Evolutionary conservation across 1,284 basidiomycete species (phyloP).

Genomic region (Malassezia obtusa): DNA sequence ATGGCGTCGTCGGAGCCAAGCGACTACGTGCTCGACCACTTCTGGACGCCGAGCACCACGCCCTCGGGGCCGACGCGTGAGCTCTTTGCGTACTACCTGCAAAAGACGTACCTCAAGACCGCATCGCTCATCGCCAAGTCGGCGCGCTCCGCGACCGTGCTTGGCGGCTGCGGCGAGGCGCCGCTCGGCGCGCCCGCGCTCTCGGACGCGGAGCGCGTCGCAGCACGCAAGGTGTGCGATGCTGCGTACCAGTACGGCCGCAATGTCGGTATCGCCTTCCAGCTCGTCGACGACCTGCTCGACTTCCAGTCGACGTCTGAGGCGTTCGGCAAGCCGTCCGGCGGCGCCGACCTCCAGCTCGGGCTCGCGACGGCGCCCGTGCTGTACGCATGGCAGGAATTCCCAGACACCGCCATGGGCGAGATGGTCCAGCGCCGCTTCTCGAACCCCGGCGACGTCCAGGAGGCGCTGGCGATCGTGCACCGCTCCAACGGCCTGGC

Average conservation of each 20-base stretch:
- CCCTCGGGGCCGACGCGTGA: constrained; percentile 49
- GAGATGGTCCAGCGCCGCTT: constrained; percentile 79
- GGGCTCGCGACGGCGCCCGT: constrained; percentile 85
- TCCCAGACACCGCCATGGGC: constrained; percentile 55
- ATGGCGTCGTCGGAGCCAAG: constrained; percentile 8
- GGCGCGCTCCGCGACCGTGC: constrained; percentile 72
- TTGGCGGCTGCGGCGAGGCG: constrained; percentile 67
- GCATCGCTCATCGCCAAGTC: constrained; percentile 92
- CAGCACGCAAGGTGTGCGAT: constrained; percentile 63
- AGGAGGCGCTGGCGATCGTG: constrained; percentile 55
- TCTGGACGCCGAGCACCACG: constrained; percentile 7
- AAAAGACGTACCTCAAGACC: constrained; percentile 92
- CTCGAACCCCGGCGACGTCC: constrained; percentile 69
- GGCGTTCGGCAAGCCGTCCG: constrained; percentile 67
- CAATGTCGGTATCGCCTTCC: constrained; percentile 65
- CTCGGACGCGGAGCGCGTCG: constrained; percentile 7
- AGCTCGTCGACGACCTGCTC: constrained; percentile 80
- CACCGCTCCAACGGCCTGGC: constrained; percentile 28
- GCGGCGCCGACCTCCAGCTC: constrained; percentile 72
- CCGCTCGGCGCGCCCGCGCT: constrained; percentile 50
- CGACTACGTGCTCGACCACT: constrained; percentile 8
- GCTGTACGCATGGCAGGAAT: constrained; percentile 87
- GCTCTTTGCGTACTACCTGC: constrained; percentile 77
- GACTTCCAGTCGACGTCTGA: constrained; percentile 65
- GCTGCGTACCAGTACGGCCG: constrained; percentile 83